These are phyloP conservation scores for Apiotrichum akiyoshidainum DNA, from an alignment of 1,284 basidiomycete species.

Conservation along the genomic window DNA sequence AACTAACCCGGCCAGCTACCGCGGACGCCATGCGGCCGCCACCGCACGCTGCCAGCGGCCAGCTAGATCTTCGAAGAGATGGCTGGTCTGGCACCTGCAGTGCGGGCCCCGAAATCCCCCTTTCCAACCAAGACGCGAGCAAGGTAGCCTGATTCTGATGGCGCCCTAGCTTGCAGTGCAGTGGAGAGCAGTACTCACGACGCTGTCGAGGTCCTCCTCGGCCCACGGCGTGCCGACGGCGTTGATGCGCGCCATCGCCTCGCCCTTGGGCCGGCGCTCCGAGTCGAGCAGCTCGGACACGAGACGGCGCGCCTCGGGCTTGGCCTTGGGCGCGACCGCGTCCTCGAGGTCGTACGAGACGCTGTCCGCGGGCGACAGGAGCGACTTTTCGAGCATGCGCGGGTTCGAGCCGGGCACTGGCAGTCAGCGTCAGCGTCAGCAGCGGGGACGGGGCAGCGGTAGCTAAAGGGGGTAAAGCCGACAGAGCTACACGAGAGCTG, in stretches of 20 bases:
- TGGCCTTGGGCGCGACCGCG: conserved; percentile 68
- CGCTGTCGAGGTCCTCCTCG: conserved; percentile 62
- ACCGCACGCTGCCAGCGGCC: too few relatives aligned
- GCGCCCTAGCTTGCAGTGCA: too few relatives aligned
- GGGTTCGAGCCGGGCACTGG: conserved; percentile 73
- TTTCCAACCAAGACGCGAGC: too few relatives aligned
- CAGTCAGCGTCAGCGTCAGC: conserved; percentile 1
- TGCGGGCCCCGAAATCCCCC: too few relatives aligned
- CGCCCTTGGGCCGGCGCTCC: conserved; percentile 43
- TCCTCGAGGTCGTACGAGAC: conserved; percentile 85
- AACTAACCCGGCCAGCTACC: too few relatives aligned
- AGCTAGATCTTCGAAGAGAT: too few relatives aligned
- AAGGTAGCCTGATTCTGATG: too few relatives aligned
- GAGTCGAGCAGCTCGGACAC: conserved; percentile 60
- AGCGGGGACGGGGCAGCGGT: too few relatives aligned
- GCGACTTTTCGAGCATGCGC: conserved; percentile 74
- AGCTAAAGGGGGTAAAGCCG: too few relatives aligned
- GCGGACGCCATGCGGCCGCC: too few relatives aligned
- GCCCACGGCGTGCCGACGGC: conserved; percentile 70
- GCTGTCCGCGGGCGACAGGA: conserved; percentile 62
- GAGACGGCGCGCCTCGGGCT: conserved; percentile 60
- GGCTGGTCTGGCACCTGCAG: too few relatives aligned
- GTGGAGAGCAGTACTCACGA: conserved; percentile 54
- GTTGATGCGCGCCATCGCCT: conserved; percentile 73
- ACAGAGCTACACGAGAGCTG: too few relatives aligned